phyloP scores from a whole-genome alignment of 257 asterid species.

The Solanum gracilifrons region DNA sequence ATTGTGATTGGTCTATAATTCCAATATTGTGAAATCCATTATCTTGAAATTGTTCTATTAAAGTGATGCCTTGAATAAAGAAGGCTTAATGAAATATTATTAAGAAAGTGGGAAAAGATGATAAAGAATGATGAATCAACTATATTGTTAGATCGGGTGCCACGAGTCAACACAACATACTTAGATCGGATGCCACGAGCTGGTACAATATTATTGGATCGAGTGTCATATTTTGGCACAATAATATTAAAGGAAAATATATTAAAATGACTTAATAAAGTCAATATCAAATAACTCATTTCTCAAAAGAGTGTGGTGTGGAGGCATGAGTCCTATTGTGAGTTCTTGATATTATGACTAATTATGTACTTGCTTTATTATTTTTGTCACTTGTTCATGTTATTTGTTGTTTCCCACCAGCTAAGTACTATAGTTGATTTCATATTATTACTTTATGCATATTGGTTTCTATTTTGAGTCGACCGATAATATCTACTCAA shows the following conservation, averaged over 20 bases:
- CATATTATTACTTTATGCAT: background rate
- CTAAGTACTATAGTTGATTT: background rate
- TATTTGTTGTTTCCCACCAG: background rate
- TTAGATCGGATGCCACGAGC: background rate
- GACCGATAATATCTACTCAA: background rate
- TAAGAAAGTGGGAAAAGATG: background rate
- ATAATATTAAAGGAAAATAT: background rate
- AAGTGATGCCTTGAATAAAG: background rate
- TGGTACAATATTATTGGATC: background rate
- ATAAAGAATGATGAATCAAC: background rate
- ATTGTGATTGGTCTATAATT: background rate
- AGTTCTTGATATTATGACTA: background rate
- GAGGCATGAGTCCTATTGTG: background rate
- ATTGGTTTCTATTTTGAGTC: background rate
- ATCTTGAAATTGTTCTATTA: background rate
- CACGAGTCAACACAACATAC: background rate
- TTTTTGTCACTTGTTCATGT: background rate
- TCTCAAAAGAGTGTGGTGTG: background rate
- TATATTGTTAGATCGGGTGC: too few species aligned
- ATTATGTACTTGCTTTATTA: background rate
- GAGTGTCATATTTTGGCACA: background rate
- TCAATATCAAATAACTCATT: background rate
- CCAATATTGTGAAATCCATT: background rate
- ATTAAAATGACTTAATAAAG: too few species aligned
- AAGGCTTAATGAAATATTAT: too few species aligned